Percentiles rank a stretch among this genome's conserved stretches.
Conservation (phyloP, 2,329 filamentous ascomycete species). For the Metarhizium album region DNA sequence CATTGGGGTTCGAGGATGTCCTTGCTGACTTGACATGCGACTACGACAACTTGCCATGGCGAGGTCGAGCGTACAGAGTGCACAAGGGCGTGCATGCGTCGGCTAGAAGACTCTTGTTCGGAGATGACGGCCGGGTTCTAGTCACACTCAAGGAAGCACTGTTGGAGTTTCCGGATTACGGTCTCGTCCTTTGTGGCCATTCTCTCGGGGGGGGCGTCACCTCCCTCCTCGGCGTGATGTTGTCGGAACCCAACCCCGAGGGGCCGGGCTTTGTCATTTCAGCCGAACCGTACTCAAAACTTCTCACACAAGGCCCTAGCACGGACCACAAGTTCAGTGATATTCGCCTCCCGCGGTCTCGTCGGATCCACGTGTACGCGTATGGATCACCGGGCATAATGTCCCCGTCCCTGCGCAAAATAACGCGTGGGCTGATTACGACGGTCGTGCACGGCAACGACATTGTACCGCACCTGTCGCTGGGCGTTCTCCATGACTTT, state of each 20-base stretch:
- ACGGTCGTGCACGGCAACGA: slow-evolving; percentile 64
- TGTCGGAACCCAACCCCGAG: slow-evolving; percentile 49
- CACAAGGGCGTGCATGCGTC: slow-evolving; percentile 68
- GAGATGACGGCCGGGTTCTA: slow-evolving; percentile 55
- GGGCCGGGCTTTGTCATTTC: slow-evolving; percentile 54
- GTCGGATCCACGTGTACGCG: slow-evolving; percentile 69
- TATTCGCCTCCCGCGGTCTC: slow-evolving; percentile 50
- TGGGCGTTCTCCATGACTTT: slow-evolving; percentile 65
- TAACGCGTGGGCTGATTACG: slow-evolving; percentile 64
- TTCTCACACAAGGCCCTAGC: slow-evolving; percentile 23
- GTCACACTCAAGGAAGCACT: slow-evolving; percentile 55
- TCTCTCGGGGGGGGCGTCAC: slow-evolving; percentile 61
- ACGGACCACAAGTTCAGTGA: slow-evolving; percentile 17
- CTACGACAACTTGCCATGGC: slow-evolving; percentile 55
- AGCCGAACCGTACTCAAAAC: slow-evolving; percentile 32
- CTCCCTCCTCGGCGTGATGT: slow-evolving; percentile 58
- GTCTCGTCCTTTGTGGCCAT: slow-evolving; percentile 58
- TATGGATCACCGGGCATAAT: slow-evolving; percentile 67
- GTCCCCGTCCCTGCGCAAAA: slow-evolving; percentile 56
- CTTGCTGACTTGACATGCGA: slow-evolving; percentile 66
- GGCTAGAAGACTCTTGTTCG: slow-evolving; percentile 55
- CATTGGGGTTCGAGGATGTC: slow-evolving; percentile 63
- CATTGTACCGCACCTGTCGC: slow-evolving; percentile 61
- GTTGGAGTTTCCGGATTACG: slow-evolving; percentile 57
- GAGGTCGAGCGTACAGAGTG: slow-evolving; percentile 54